phyloP scores from a whole-genome alignment of 2,329 filamentous ascomycete species.

The Byssochlamys sp. region DNA sequence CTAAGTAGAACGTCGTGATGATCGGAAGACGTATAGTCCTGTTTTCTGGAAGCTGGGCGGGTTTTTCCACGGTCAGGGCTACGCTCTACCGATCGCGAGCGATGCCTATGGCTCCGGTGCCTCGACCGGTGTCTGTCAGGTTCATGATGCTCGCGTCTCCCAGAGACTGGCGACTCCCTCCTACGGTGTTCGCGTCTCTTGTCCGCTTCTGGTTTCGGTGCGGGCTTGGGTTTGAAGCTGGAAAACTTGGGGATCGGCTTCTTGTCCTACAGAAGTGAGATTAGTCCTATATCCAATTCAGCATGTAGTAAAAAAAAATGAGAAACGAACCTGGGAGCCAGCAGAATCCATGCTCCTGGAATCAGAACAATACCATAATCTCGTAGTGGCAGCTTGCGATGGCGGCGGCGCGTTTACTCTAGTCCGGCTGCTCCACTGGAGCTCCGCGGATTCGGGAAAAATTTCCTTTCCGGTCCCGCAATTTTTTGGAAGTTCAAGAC shows the following conservation, averaged over 20 bases:
- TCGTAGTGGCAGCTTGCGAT: background rate
- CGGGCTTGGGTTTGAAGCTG: slow-evolving; percentile 56
- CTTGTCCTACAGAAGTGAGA: slow-evolving; percentile 19
- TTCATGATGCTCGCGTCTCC: slow-evolving; percentile 11
- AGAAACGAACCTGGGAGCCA: slow-evolving; percentile 23
- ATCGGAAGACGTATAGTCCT: slow-evolving; percentile 3
- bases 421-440: slow-evolving; percentile 2
- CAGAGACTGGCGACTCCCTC: slow-evolving; percentile 7
- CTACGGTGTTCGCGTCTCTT: slow-evolving; percentile 11
- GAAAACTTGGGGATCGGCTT: slow-evolving; percentile 58
- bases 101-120: slow-evolving; percentile 15
- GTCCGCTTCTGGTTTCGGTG: slow-evolving; percentile 14
- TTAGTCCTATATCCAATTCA: background rate
- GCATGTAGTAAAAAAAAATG: background rate
- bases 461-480: slow-evolving; percentile 13
- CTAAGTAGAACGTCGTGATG: slow-evolving; percentile 1
- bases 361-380: slow-evolving; percentile 4
- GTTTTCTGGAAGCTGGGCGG: slow-evolving; percentile 7
- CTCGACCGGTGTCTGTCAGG: slow-evolving; percentile 14
- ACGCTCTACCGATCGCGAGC: slow-evolving; percentile 14
- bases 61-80: slow-evolving; percentile 8
- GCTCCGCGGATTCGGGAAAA: slow-evolving; percentile 14
- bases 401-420: slow-evolving; percentile 10
- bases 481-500: slow-evolving; percentile 12
- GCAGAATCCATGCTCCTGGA: slow-evolving; percentile 27